These are phyloP conservation scores for Penicillium herquei DNA, from an alignment of 495 filamentous ascomycete species.

Conservation along the genomic window DNA sequence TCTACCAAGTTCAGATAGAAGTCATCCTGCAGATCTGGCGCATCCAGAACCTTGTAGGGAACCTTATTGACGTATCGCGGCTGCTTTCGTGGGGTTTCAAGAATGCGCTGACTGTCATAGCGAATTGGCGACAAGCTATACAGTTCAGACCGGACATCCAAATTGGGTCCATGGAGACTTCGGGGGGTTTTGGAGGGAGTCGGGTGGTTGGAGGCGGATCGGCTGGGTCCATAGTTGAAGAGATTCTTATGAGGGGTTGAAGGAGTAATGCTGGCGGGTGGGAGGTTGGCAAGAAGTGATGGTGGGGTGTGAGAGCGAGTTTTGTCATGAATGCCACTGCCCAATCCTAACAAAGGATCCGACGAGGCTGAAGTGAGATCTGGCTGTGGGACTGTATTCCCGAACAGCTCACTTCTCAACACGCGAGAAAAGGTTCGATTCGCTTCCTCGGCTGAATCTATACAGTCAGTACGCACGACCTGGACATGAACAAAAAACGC, in stretches of 20 bases:
- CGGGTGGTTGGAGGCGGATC: slow-evolving; percentile 67
- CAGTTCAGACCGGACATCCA: slow-evolving; percentile 84
- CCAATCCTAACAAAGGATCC: slow-evolving; percentile 58
- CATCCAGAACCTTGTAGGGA: slow-evolving; percentile 95
- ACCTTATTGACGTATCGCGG: slow-evolving; percentile 90
- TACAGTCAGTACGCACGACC: slow-evolving; percentile 36
- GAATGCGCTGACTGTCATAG: slow-evolving; percentile 84
- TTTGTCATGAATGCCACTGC: slow-evolving; percentile 60
- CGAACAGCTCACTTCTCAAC: slow-evolving; percentile 86
- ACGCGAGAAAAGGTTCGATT: slow-evolving; percentile 89
- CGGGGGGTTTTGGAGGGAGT: slow-evolving; percentile 89
- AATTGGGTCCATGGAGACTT: slow-evolving; percentile 76
- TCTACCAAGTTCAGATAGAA: slow-evolving; percentile 97
- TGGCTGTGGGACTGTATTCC: slow-evolving; percentile 79
- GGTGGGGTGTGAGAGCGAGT: slow-evolving; percentile 81
- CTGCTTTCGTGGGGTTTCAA: slow-evolving; percentile 83
- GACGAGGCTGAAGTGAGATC: slow-evolving; percentile 65
- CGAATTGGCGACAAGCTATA: slow-evolving; percentile 93
- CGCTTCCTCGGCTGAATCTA: slow-evolving; percentile 79
- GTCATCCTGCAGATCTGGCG: slow-evolving; percentile 92
- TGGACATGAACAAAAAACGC: neutral
- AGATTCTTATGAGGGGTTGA: slow-evolving; percentile 97
- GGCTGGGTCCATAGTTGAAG: slow-evolving; percentile 86
- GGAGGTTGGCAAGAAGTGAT: slow-evolving; percentile 58
- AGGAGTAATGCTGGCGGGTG: slow-evolving; percentile 73